Evolutionary conservation across 805 yeast species (phyloP), one percentile per base, ranked within the genome.

Genomic region (Ogataea chonburiensis): DNA sequence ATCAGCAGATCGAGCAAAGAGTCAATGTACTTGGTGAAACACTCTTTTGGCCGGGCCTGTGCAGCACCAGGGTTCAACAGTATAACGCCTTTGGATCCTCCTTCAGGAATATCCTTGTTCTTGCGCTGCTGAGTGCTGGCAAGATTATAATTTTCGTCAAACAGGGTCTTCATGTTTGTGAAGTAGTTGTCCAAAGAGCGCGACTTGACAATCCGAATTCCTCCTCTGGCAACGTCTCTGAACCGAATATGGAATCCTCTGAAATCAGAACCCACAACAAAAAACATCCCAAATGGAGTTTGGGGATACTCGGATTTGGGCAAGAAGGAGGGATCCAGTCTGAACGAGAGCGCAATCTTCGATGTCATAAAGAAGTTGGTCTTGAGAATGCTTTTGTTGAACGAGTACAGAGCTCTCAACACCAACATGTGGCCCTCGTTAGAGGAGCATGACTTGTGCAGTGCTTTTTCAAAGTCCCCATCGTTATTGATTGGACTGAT

Each of bases 101-200:
- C 98, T 71, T 91, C 98, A 31, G 98, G 98, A 42, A 91, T 93
- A 68, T 91, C 98, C 70, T 91, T 91, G 68, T 91, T 93, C 67
- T 91, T 91, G 49, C 91, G 76, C 68, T 93, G 98, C 66, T 91
- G 98, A 28, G 98, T 91, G 38, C 81, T 77, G 25, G 98, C 98
- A 63, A 91, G 75, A 60, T 89, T 89, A 66, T 93, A 91, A 67
- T 93, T 91, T 65, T 91, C 98, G 62, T 93, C 98, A 61, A 91
- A 88, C 66, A 91, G 74, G 52, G 86, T 85, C 50, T 95, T 79
- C 47, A 82, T 81, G 57, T 93, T 91, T 55, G 79, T 77, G 33
- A 81, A 76, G 63, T 87, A 93, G 33, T 87, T 88, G 64, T 93
- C 98, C 40, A 68, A 66, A 29, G 86, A 82, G 58, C 93, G 77